Percentiles rank a stretch among this genome's conserved stretches.
Conservation (phyloP, 2,329 filamentous ascomycete species). For the Clarireedia paspali region DNA sequence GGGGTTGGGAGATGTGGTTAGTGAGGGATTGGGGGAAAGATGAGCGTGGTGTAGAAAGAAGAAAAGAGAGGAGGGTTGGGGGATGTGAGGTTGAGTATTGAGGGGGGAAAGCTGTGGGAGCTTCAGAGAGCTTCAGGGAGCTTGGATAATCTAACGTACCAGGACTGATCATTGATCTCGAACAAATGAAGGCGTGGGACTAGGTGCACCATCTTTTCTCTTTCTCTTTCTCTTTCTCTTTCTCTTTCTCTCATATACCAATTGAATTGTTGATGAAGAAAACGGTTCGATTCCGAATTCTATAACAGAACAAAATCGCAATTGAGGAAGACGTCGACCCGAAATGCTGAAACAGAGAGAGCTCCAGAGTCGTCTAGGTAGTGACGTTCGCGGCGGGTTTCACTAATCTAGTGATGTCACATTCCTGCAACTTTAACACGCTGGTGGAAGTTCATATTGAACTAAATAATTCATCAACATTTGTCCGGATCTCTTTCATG, state of each 20-base stretch:
- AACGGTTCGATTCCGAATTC: too few relatives aligned
- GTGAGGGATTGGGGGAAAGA: background rate
- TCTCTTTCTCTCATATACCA: too few relatives aligned
- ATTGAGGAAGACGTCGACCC: background rate
- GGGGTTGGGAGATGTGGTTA: background rate
- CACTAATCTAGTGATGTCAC: too few relatives aligned
- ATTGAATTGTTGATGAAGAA: too few relatives aligned
- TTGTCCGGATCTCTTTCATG: background rate
- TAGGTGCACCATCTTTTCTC: constrained; percentile 37
- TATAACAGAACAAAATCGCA: too few relatives aligned
- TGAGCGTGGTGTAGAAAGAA: background rate
- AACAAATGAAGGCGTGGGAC: constrained; percentile 55
- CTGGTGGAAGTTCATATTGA: too few relatives aligned
- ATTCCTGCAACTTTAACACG: too few relatives aligned
- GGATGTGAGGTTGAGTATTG: constrained; percentile 3
- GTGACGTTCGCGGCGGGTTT: too few relatives aligned
- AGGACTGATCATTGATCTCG: constrained; percentile 60
- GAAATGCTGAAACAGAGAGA: background rate
- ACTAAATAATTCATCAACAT: background rate
- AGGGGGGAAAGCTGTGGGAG: constrained; percentile 8
- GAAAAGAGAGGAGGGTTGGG: background rate
- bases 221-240: too few relatives aligned
- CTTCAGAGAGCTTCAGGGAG: background rate
- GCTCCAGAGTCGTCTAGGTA: background rate
- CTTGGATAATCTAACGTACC: constrained; percentile 36